Conservation (phyloP, 2,329 filamentous ascomycete genomes). For the Curvularia eragrostidis region DNA sequence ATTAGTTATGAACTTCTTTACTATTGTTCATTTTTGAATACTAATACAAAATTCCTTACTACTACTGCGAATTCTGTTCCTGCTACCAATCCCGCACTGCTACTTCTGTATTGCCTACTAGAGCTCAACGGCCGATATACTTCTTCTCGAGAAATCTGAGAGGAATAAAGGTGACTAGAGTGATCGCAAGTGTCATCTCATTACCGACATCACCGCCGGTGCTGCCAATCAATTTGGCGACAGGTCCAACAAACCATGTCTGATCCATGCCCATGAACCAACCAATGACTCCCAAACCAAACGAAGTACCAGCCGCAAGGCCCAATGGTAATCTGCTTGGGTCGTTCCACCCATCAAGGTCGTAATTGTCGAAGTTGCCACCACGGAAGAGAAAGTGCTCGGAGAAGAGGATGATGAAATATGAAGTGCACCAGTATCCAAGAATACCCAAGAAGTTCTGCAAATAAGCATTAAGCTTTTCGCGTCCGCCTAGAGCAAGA, state of each 20-base stretch:
- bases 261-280: constrained; percentile 66
- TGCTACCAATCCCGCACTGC: no score
- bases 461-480: constrained; percentile 52
- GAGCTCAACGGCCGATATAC: constrained; percentile 19
- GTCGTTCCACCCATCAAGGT: constrained; percentile 56
- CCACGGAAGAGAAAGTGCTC: constrained; percentile 56
- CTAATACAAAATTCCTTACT: no score
- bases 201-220: constrained; percentile 41
- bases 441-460: constrained; percentile 56
- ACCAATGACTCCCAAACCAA: constrained; percentile 49
- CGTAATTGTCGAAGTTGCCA: constrained; percentile 59
- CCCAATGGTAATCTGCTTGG: constrained; percentile 52
- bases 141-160: constrained; percentile 39
- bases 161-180: constrained; percentile 34
- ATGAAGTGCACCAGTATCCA: constrained; percentile 57
- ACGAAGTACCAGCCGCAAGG: constrained; percentile 50
- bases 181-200: constrained; percentile 37
- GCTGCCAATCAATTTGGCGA: constrained; percentile 36
- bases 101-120: no score
- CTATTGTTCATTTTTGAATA: no score
- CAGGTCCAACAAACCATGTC: constrained; percentile 60
- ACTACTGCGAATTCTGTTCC: no score
- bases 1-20: no score
- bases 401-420: constrained; percentile 55
- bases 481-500: constrained; percentile 53